Evolutionary conservation across 768 basidiomycete species (phyloP), one percentile per base, ranked within the genome.

Genomic region (Suillus cothurnatus): DNA sequence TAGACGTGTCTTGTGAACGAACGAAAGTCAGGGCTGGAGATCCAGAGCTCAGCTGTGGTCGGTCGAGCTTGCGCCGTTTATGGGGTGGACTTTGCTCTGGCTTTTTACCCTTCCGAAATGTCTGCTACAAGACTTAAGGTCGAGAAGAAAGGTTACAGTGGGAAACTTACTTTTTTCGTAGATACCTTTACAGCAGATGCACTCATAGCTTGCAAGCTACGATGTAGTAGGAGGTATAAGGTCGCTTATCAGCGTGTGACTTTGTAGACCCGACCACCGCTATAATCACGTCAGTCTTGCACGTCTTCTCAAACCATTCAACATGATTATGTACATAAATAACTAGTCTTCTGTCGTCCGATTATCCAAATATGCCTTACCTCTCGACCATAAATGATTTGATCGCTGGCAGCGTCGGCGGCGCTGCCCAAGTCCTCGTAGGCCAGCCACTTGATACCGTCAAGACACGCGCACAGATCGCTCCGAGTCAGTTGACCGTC

Each of bases 401-500:
- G 34, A 76, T 96, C 28, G 91, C 95, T 0, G 96, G 96, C 6
- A 93, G 92, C 74, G 85, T 94, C 8, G 96, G 88, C 38, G 97
- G 97, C n/a, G 95, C 95, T 2, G 90, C 93, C 0, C 97, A 99
- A 71, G 96, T 99, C 15, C 81, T 98, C 14, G 91, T 95, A n/a
- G 95, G 96, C 3, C 96, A 97, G 69, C 94, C 93, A 1, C 81
- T 95, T 32, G 94, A 95, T 72, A 95, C 94, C 0, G 77, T 95
- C 75, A 95, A 95, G 82, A 94, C 93, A 28, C 85, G 94, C 59
- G 93, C 94, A 14, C 93, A 95, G 76, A 89, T 90, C 70, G 91
- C 93, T 41, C 91, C 93, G 21, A 88, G 95, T 95, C 71, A 71
- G 81, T 78, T 43, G 65, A 38, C 32, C 52, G 14, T 69, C 12